Evolutionary conservation across 805 yeast genomes (phyloP).

Genomic region (Dipodascopsis uninucleata): DNA sequence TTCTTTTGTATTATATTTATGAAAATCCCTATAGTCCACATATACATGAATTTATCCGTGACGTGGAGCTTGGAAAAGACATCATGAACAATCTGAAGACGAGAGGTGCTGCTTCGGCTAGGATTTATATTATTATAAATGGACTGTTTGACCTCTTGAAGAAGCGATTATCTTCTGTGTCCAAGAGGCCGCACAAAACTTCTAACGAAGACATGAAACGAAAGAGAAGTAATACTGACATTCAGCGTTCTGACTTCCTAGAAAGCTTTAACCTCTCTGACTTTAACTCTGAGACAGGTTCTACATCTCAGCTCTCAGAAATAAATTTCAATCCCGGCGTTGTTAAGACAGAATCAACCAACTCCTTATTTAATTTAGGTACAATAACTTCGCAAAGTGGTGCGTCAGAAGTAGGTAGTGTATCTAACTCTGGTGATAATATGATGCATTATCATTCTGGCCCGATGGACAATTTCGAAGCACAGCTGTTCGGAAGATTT

Average conservation of each 20-base stretch:
- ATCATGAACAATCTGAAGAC: slow-evolving; percentile 69
- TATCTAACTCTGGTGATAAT: too few relatives aligned
- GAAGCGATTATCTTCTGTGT: slow-evolving; percentile 23
- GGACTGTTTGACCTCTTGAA: slow-evolving; percentile 34
- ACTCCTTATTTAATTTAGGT: too few relatives aligned
- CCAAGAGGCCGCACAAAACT: slow-evolving; percentile 4
- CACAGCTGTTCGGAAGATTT: slow-evolving; percentile 78
- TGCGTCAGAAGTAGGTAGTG: too few relatives aligned
- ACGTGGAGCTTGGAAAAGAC: slow-evolving; percentile 77
- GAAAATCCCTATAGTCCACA: slow-evolving; percentile 38
- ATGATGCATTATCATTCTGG: slow-evolving; percentile 60
- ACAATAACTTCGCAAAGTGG: too few relatives aligned
- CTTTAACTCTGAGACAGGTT: too few relatives aligned
- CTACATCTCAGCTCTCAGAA: too few relatives aligned
- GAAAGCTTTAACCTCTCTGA: too few relatives aligned
- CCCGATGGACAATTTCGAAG: slow-evolving; percentile 77
- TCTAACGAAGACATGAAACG: slow-evolving; percentile 18
- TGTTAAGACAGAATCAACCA: too few relatives aligned
- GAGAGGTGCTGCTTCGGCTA: slow-evolving; percentile 69
- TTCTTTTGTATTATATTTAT: slow-evolving; percentile 76
- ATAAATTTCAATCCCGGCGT: too few relatives aligned
- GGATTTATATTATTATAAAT: slow-evolving; percentile 64
- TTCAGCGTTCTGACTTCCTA: background rate
- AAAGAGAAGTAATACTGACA: slow-evolving; percentile 12
- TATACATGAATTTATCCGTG: slow-evolving; percentile 51